Evolutionary conservation across 2,329 filamentous ascomycete genomes (phyloP), one percentile per base, ranked within the genome.

Genomic region (Coniochaeta ligniaria): DNA sequence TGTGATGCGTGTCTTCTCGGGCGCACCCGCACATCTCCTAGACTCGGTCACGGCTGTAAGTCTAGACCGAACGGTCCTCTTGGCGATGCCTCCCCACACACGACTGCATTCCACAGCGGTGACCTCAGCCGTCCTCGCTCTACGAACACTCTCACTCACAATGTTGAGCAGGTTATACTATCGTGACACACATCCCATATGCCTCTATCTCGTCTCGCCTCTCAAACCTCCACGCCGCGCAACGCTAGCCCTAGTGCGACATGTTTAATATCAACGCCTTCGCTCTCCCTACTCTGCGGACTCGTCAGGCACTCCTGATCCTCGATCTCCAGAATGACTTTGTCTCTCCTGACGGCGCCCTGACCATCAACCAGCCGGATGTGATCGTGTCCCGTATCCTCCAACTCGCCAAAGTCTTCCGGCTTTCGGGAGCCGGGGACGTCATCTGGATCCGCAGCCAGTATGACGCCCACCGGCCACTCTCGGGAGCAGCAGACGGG

Each of bases 291-390:
- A 75, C 81, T 57, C 73, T 88, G 59, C 77, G 74, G 33, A 84
- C 84, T 9, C 80, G 85, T 58, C 84, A 83, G 74, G 94, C 91
- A 1, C 80, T 99, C 50, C 78, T 98, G 22, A 77, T 96, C 20
- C 81, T 97, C 64, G 94, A 96, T 69, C 84, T 96, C 38, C 95
- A 98, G 70, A 92, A 96, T 68, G 94, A 97, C 72, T 96, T 98
- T 69, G 76, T 96, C 61, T 80, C 85, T 7, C 75, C 83, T 1
- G 80, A 85, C 58, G 89, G 90, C 60, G 83, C 86, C 28, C 75
- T 97, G 22, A 82, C 86, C 14, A 84, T 93, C 58, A 77, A 78
- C 38, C 81, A 84, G 50, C 85, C 86, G 3, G 74, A 82, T 4
- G 83, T 84, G 11, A 91, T 93, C 63, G 72, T 95, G 52, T 80